phyloP scores from a whole-genome alignment of 2,329 filamentous ascomycete genomes.

The Pseudocercospora eumusae region DNA sequence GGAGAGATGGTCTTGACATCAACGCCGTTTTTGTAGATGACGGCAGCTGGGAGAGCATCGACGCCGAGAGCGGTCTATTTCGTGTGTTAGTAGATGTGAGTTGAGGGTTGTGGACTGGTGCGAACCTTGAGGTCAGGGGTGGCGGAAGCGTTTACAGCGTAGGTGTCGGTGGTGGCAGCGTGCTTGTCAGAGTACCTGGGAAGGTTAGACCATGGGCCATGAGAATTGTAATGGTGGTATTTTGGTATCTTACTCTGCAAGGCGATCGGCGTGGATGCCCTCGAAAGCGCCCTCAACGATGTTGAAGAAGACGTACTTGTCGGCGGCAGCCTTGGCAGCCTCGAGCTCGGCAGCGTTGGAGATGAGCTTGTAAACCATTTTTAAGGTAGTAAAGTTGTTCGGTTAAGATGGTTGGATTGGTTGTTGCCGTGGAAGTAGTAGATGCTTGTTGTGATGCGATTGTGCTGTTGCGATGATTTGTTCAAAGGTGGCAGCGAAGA shows the following conservation, averaged over 20 bases:
- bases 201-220: not conserved
- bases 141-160: not conserved
- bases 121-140: conserved; percentile 3
- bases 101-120: not conserved
- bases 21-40: conserved; percentile 10
- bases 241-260: conserved; percentile 1
- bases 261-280: conserved; percentile 2
- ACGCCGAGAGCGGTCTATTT: not conserved
- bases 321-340: conserved; percentile 3
- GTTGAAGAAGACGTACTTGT: conserved; percentile 10
- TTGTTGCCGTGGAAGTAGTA: not conserved
- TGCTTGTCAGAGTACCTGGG: conserved; percentile 1
- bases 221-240: not conserved
- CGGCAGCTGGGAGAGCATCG: conserved; percentile 1
- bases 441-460: not conserved
- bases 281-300: conserved; percentile 5
- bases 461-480: conserved; percentile 1
- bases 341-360: conserved; percentile 9
- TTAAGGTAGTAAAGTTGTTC: not conserved
- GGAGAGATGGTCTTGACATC: conserved; percentile 6
- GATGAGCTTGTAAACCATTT: conserved; percentile 9
- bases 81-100: not conserved
- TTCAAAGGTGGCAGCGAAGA: not conserved
- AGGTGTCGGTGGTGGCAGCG: conserved; percentile 5
- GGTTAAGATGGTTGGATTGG: not conserved